A percentile compares a stretch with the other conserved stretches of the same genome.
Conservation (phyloP, 768 basidiomycete genomes). For the Lactarius indigo region DNA sequence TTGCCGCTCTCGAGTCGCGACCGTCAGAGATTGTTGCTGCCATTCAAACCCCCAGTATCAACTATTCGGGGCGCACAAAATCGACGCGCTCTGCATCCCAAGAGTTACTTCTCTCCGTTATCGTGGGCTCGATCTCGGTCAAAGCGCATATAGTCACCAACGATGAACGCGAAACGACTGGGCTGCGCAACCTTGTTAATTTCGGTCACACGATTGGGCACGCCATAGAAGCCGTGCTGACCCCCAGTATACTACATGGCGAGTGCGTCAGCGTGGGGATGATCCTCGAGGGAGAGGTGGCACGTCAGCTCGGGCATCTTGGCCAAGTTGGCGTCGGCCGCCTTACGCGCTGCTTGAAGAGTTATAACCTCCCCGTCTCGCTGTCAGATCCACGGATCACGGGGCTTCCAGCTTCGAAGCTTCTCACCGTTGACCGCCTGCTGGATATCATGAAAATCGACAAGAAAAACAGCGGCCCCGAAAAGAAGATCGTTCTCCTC, state of each 20-base stretch:
- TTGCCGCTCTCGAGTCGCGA: slow-evolving; percentile 81
- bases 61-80: slow-evolving; percentile 54
- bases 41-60: slow-evolving; percentile 65
- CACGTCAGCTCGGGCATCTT: slow-evolving; percentile 82
- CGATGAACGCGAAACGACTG: slow-evolving; percentile 89
- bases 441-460: slow-evolving; percentile 88
- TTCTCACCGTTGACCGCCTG: slow-evolving; percentile 73
- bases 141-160: slow-evolving; percentile 97
- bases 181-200: slow-evolving; percentile 97
- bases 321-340: slow-evolving; percentile 91
- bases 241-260: slow-evolving; percentile 91
- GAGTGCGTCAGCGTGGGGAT: slow-evolving; percentile 96
- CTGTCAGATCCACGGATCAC: slow-evolving; percentile 76
- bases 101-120: slow-evolving; percentile 83
- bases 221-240: slow-evolving; percentile 94
- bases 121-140: slow-evolving; percentile 89
- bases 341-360: slow-evolving; percentile 80
- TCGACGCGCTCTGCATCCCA: slow-evolving; percentile 71
- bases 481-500: slow-evolving; percentile 93
- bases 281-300: slow-evolving; percentile 94
- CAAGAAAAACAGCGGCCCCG: slow-evolving; percentile 93
- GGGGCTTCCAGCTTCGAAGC: slow-evolving; percentile 62
- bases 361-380: slow-evolving; percentile 86
- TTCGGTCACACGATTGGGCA: slow-evolving; percentile 99
- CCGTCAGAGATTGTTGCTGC: slow-evolving; percentile 84